Evolutionary conservation across 1,284 basidiomycete genomes (phyloP).

Genomic region (Tylopilus sp.): DNA sequence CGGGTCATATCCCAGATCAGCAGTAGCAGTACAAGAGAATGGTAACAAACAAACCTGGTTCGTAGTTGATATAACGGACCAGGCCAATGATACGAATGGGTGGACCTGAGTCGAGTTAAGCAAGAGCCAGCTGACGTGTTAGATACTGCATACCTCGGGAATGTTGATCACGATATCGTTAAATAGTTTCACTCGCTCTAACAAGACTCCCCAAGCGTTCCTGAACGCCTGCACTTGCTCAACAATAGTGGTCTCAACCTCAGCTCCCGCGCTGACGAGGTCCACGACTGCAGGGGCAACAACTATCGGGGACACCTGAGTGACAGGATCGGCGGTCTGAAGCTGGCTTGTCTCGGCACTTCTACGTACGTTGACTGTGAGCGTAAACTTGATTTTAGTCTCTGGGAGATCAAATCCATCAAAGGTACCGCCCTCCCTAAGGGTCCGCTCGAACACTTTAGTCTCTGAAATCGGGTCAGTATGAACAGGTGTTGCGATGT

Average conservation of each 20-base stretch:
- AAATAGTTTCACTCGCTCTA: slow-evolving; percentile 26
- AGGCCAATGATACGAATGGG: slow-evolving; percentile 30
- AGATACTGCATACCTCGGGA: slow-evolving; percentile 21
- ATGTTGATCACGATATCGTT: slow-evolving; percentile 18
- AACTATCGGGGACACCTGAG: too few species aligned
- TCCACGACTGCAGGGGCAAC: too few species aligned
- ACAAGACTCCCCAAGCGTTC: slow-evolving; percentile 27
- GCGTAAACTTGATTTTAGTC: too few species aligned
- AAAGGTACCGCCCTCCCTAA: too few species aligned
- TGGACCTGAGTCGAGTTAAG: slow-evolving; percentile 20
- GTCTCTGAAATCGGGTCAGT: too few species aligned
- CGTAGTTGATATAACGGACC: slow-evolving; percentile 36
- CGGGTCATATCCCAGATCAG: too few species aligned
- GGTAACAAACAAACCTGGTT: slow-evolving; percentile 20
- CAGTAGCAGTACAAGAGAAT: not conserved
- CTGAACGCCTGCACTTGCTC: slow-evolving; percentile 22
- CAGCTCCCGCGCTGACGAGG: too few species aligned
- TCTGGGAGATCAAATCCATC: too few species aligned
- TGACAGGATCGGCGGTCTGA: too few species aligned
- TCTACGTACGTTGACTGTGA: too few species aligned
- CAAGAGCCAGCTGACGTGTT: not conserved
- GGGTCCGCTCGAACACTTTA: too few species aligned
- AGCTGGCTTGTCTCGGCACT: too few species aligned
- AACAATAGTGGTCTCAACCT: not conserved
- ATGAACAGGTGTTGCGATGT: not conserved